Evolutionary conservation across 768 basidiomycete genomes (phyloP), one percentile per base, ranked within the genome.

Genomic region (Lyophyllum semitale): DNA sequence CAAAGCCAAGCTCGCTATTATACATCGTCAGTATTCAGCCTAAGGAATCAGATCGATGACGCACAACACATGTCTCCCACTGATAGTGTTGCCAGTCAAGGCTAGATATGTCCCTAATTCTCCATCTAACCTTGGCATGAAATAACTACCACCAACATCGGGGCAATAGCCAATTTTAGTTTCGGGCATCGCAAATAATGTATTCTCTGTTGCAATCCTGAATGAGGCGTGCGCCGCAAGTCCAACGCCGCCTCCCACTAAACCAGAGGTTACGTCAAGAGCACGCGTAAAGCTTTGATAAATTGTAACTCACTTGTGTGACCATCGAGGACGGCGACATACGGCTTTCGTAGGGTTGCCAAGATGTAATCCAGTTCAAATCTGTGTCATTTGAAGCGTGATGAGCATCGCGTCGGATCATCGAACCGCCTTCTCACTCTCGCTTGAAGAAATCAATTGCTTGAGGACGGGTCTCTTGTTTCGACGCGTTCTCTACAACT

Each of bases 171-270:
- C 91, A 63, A 95, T 94, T 64, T 89, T 91, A 12, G 91, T 94
- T 75, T 99, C 97, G 15, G 97, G 97, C 97, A 98, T 98, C 6
- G 94, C 89, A 68, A 98, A 91, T 1, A 82, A 55, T 0, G 95
- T 97, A 25, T 89, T 90, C 69, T 96, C 94, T 3, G 96, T 98
- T 3, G 95, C 95, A 53, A 99, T 82, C 57, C 97, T 83, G 72
- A 98, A 95, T 0, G 88, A 82, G 3, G 95, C 96, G 54, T 88
- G 83, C 11, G 88, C 84, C 35, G 84, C 78, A 45, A 99, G 84
- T 35, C 97, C 97, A 20, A 90, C 92, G 46, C 97, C 97, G 51
- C 97, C 97, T 43, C 97, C 97, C 89, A 98, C 94, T 97, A 45
- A 33, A 37, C 23, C 27, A 47, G 37, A 51, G n/a, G 18, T 49